These are phyloP conservation scores for Scalesia atractyloides DNA, from an alignment of 129 eudicot species.

Conservation along the genomic window DNA sequence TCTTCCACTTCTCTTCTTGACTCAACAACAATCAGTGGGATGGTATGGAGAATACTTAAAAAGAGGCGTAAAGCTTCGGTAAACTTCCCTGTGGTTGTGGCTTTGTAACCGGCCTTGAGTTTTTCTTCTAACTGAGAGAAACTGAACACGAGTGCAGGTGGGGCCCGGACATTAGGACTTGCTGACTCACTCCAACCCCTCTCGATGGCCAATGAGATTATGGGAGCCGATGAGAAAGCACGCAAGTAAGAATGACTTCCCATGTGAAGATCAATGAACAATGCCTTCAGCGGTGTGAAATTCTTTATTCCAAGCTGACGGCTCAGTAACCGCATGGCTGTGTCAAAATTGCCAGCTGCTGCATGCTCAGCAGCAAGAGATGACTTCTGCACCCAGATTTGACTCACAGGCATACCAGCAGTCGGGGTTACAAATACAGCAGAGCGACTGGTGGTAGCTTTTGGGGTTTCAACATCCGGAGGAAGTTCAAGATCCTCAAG, in stretches of 20 bases:
- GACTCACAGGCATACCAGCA: conserved; percentile 74
- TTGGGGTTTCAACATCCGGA: conserved; percentile 63
- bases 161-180: conserved; percentile 71
- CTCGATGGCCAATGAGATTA: conserved; percentile 58
- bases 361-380: conserved; percentile 77
- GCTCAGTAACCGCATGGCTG: conserved; percentile 69
- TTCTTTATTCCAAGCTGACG: conserved; percentile 69
- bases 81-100: conserved; percentile 68
- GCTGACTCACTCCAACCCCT: conserved; percentile 72
- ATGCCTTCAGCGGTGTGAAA: conserved; percentile 53
- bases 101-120: conserved; percentile 65
- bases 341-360: conserved; percentile 81
- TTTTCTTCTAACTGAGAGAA: conserved; percentile 73
- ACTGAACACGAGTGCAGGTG: conserved; percentile 63
- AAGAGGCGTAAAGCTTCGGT: conserved; percentile 61
- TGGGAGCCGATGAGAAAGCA: conserved; percentile 65
- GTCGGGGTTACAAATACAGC: conserved; percentile 59
- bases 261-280: conserved; percentile 54
- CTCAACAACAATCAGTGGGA: conserved; percentile 68
- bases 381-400: conserved; percentile 73
- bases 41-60: conserved; percentile 58
- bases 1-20: conserved; percentile 74
- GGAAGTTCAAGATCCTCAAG: conserved; percentile 78
- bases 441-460: conserved; percentile 36
- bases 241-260: conserved; percentile 67